Evolutionary conservation across 192 early-diverging fungal genomes (phyloP), one percentile per base, ranked within the genome.

Genomic region (Funneliformis mosseae): DNA sequence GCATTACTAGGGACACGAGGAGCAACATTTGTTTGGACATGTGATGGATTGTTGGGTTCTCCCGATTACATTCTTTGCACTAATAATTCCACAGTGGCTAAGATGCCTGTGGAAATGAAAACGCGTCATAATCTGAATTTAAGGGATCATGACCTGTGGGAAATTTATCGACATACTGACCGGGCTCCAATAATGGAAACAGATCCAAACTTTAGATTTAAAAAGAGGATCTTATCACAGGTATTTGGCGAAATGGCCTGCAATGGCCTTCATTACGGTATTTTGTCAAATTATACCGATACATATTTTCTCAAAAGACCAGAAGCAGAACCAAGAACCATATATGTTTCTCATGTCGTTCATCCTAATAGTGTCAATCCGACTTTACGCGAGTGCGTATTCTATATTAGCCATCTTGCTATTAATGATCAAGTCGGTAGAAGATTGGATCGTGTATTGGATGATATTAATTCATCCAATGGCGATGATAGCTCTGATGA

Each of bases 301-400:
- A 73, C 71, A 46, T 73, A 73, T 45, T 73, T 73, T 73, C 27
- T 73, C 43, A 0, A 23, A 8, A 16, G 71, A 73, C 27, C 8
- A 55, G 71, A 73, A 73, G 23, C 42, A 50, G n/a, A 23, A n/a
- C 71, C 1, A 55, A 73, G 18, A 38, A 73, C 43, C 4, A 0
- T 50, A 23, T 73, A 73, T 73, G 71, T 73, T 73, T 73, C 71
- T 46, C 42, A 42, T 73, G 71, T 73, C 25, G 71, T 73, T 73
- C n/a, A 46, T 38, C 71, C 42, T 46, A 55, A 42, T 72, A 28
- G 16, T 43, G 9, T 39, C 41, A 43, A 72, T 72, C 70, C 70
- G 23, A 72, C 41, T 43, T 72, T 72, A 72, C 70, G 42, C 70
- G 70, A 72, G 27, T 66, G 70, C 42, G 41, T 72, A 41, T 73